Percentiles rank a stretch among this genome's conserved stretches.
These are phyloP conservation scores for Exutisphaerella laricina DNA, from an alignment of 2,329 filamentous ascomycete genomes.

Conservation along the genomic window DNA sequence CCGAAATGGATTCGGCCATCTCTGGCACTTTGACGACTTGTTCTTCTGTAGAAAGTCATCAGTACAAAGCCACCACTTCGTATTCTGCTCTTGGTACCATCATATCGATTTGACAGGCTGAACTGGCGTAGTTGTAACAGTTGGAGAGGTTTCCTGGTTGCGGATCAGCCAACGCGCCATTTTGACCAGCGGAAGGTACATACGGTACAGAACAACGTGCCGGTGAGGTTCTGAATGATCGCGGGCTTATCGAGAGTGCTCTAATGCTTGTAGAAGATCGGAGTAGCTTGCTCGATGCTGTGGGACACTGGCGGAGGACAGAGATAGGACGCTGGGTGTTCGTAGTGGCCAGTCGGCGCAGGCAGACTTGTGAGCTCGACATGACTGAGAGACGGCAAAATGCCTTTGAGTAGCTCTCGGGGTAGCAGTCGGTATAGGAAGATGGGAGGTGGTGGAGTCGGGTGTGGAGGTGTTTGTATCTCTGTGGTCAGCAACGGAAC, in stretches of 20 bases:
- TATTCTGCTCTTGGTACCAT: conserved; percentile 21
- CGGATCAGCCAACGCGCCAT: conserved; percentile 18
- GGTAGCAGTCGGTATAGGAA: conserved; percentile 2
- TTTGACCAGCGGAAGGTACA: conserved; percentile 4
- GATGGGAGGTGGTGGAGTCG: conserved; percentile 7
- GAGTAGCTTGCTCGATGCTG: conserved; percentile 23
- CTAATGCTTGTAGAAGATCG: conserved; percentile 21
- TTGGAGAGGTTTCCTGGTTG: conserved; percentile 26
- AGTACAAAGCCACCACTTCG: conserved; percentile 4
- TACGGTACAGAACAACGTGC: conserved; percentile 20
- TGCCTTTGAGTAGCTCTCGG: conserved; percentile 26
- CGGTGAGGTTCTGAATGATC: conserved; percentile 18
- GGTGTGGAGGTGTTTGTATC: conserved; percentile 7
- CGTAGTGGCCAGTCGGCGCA: conserved; percentile 32
- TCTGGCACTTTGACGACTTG: conserved; percentile 86
- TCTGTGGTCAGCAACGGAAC: conserved; percentile 1
- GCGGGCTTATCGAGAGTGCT: conserved; percentile 19
- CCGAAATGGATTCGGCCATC: conserved; percentile 98
- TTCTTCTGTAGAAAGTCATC: conserved; percentile 52
- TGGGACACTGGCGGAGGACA: conserved; percentile 27
- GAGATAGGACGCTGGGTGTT: conserved; percentile 22
- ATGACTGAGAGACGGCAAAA: conserved; percentile 29
- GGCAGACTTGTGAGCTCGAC: conserved; percentile 37
- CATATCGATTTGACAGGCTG: conserved; percentile 29
- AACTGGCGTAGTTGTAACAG: conserved; percentile 29